Evolutionary conservation across 2,329 filamentous ascomycete genomes (phyloP).

Genomic region (Ascomycota sp.): DNA sequence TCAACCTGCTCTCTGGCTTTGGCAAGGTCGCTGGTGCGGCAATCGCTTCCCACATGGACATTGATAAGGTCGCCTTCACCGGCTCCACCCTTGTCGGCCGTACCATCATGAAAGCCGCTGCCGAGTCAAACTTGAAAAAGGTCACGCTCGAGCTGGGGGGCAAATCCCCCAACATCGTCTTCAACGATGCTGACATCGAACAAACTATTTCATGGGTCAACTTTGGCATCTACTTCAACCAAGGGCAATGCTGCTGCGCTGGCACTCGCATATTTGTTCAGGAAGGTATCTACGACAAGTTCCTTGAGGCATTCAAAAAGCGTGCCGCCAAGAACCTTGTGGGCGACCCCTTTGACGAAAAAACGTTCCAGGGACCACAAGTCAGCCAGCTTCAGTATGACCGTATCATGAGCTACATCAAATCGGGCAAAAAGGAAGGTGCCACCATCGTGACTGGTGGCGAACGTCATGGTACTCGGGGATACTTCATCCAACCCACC

Average conservation of each 20-base stretch:
- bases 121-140: slow-evolving; percentile 62
- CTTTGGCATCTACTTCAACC: slow-evolving; percentile 46
- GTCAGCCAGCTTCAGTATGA: slow-evolving; percentile 73
- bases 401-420: slow-evolving; percentile 68
- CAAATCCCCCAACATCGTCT: slow-evolving; percentile 67
- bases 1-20: slow-evolving; percentile 61
- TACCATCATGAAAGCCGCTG: slow-evolving; percentile 62
- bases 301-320: slow-evolving; percentile 61
- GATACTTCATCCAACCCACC: slow-evolving; percentile 82
- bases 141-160: slow-evolving; percentile 62
- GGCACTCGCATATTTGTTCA: slow-evolving; percentile 74
- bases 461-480: slow-evolving; percentile 44
- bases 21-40: slow-evolving; percentile 62
- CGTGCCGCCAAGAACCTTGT: slow-evolving; percentile 56
- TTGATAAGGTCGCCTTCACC: slow-evolving; percentile 72
- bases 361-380: slow-evolving; percentile 79
- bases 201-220: slow-evolving; percentile 63
- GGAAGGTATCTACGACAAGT: slow-evolving; percentile 74
- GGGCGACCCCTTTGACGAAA: slow-evolving; percentile 58
- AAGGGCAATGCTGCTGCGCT: slow-evolving; percentile 49
- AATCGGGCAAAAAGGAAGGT: slow-evolving; percentile 40
- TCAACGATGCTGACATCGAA: slow-evolving; percentile 58
- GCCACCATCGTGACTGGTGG: slow-evolving; percentile 37
- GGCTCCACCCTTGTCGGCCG: slow-evolving; percentile 56
- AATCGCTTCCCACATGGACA: slow-evolving; percentile 54